Evolutionary conservation across 2,329 filamentous ascomycete genomes (phyloP).

Genomic region (Ceratocystis ficicola): DNA sequence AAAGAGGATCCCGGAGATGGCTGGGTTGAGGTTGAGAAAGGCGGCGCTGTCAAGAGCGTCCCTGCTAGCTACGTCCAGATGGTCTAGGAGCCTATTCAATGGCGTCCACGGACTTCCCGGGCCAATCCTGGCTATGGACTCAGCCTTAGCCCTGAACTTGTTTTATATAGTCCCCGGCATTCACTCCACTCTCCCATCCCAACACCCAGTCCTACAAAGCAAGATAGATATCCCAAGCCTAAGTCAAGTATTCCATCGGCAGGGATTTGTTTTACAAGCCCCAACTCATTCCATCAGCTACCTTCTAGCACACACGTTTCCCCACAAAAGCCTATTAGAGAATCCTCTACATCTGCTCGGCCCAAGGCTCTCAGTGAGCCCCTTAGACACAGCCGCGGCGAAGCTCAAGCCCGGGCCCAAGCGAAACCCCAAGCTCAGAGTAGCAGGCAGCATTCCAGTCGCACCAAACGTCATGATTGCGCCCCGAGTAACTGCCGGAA

Average conservation of each 20-base stretch:
- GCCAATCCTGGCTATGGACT: conserved; percentile 8
- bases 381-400: background rate
- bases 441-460: background rate
- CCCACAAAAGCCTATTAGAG: background rate
- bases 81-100: conserved; percentile 36
- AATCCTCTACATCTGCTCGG: background rate
- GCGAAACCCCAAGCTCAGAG: background rate
- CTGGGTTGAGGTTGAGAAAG: conserved; percentile 93
- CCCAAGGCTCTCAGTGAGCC: conserved; percentile 2
- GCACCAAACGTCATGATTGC: background rate
- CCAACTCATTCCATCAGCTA: background rate
- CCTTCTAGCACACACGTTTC: background rate
- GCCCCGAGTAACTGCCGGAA: background rate
- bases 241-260: conserved; percentile 3
- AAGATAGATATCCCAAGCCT: background rate
- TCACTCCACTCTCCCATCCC: background rate
- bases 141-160: conserved; percentile 14
- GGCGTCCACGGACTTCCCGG: conserved; percentile 13
- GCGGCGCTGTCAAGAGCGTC: conserved; percentile 73
- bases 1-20: conserved; percentile 83
- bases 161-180: conserved; percentile 15
- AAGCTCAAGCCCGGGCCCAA: background rate
- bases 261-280: background rate
- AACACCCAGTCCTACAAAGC: background rate
- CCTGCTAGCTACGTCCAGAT: conserved; percentile 86